phyloP scores from a whole-genome alignment of 345 rosid genomes.

The Punica granatum region DNA sequence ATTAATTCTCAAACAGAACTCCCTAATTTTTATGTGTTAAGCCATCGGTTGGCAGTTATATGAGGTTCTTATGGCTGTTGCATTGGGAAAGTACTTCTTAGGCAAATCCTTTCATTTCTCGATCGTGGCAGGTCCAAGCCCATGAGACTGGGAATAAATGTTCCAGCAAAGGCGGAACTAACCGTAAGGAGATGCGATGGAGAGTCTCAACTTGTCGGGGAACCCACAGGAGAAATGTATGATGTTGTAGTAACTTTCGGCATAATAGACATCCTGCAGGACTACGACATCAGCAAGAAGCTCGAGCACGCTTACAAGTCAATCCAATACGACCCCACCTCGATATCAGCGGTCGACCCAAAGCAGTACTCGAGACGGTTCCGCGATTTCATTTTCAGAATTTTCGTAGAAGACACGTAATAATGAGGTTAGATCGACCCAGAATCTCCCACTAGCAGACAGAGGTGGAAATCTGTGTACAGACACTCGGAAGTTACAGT shows the following conservation, averaged over 20 bases:
- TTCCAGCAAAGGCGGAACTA: slow-evolving; percentile 74
- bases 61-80: neutral
- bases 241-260: slow-evolving; percentile 80
- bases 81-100: neutral
- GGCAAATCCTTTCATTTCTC: neutral
- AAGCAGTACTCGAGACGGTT: slow-evolving; percentile 88
- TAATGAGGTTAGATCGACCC: slow-evolving; percentile 8
- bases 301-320: slow-evolving; percentile 98
- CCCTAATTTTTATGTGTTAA: neutral
- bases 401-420: slow-evolving; percentile 62
- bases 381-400: slow-evolving; percentile 76
- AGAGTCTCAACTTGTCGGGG: slow-evolving; percentile 76
- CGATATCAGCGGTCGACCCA: slow-evolving; percentile 98
- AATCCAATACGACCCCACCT: slow-evolving; percentile 89
- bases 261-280: slow-evolving; percentile 92
- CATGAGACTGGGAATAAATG: slow-evolving; percentile 60
- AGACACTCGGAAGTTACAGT: neutral
- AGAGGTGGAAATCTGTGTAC: slow-evolving; percentile 17
- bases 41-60: too few relatives aligned
- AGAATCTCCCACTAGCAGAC: slow-evolving; percentile 10
- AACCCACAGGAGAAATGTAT: slow-evolving; percentile 71
- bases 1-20: neutral
- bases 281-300: slow-evolving; percentile 97
- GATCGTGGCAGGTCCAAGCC: neutral
- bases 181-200: slow-evolving; percentile 54